phyloP scores from a whole-genome alignment of 108 stramenopile species.

The Pseudonitzschia delicatissima region DNA sequence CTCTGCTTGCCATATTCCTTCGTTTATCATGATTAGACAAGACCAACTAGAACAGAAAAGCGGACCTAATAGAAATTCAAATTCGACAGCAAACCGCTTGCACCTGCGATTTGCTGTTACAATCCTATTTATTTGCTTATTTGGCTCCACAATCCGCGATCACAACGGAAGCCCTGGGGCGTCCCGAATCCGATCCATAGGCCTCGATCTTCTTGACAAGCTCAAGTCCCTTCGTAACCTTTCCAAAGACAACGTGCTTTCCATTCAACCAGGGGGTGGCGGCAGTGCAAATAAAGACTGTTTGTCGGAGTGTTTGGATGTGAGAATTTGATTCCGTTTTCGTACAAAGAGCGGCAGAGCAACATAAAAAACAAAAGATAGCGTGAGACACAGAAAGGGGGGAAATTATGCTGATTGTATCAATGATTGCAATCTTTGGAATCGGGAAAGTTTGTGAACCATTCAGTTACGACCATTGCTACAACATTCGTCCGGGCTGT shows the following conservation, averaged over 20 bases:
- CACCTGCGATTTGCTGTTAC: too few relatives aligned
- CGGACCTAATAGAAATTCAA: too few relatives aligned
- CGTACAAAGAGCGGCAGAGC: not conserved
- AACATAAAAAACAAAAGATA: not conserved
- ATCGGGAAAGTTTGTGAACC: too few relatives aligned
- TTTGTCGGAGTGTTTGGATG: not conserved
- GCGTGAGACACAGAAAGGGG: not conserved
- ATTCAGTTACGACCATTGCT: too few relatives aligned
- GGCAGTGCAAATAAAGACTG: constrained; percentile 95
- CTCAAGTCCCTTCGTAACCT: constrained; percentile 92
- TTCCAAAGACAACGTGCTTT: constrained; percentile 94
- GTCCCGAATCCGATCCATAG: constrained; percentile 67
- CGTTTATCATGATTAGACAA: too few relatives aligned
- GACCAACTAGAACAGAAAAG: too few relatives aligned
- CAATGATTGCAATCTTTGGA: not conserved
- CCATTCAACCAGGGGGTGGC: constrained; percentile 96
- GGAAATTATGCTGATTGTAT: not conserved
- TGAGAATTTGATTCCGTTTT: not conserved
- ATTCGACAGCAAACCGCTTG: too few relatives aligned
- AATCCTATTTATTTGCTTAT: too few relatives aligned
- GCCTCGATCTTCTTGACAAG: constrained; percentile 83
- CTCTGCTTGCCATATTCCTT: too few relatives aligned
- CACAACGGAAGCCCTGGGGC: constrained; percentile 51
- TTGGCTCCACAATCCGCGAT: constrained; percentile 86
- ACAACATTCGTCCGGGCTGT: not conserved